Evolutionary conservation across 345 rosid genomes (phyloP).

Genomic region (Dipteronia sinensis): DNA sequence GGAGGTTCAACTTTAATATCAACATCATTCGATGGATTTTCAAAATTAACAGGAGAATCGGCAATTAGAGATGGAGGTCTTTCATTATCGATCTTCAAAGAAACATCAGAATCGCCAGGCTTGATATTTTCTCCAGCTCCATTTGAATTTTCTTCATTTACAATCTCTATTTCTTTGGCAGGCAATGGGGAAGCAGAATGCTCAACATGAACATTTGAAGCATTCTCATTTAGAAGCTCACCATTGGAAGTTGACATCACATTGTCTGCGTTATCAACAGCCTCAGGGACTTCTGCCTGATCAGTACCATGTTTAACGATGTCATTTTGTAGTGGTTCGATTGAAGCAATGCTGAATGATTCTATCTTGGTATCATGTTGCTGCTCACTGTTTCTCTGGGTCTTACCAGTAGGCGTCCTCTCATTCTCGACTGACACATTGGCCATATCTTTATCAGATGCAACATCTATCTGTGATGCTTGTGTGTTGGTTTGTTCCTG

Average conservation of each 20-base stretch:
- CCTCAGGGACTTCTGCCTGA: slow-evolving; percentile 40
- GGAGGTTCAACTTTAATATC: slow-evolving; percentile 43
- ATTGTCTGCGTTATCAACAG: slow-evolving; percentile 33
- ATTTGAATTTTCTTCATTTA: slow-evolving; percentile 36
- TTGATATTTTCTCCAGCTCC: slow-evolving; percentile 33
- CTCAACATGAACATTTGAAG: slow-evolving; percentile 40
- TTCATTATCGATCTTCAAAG: slow-evolving; percentile 48
- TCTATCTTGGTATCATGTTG: slow-evolving; percentile 35
- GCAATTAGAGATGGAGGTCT: slow-evolving; percentile 38
- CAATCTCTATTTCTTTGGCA: slow-evolving; percentile 52
- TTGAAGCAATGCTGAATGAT: slow-evolving; percentile 30
- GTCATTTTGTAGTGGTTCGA: slow-evolving; percentile 38
- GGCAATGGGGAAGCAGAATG: slow-evolving; percentile 39
- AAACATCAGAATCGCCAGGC: slow-evolving; percentile 39
- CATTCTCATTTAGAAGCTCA: slow-evolving; percentile 49
- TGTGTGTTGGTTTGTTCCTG: slow-evolving; percentile 37
- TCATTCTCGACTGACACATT: slow-evolving; percentile 41
- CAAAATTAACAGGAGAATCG: slow-evolving; percentile 41
- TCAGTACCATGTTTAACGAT: slow-evolving; percentile 35
- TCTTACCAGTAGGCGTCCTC: slow-evolving; percentile 36
- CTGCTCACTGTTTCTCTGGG: slow-evolving; percentile 31
- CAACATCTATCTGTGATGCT: slow-evolving; percentile 37
- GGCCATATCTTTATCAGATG: slow-evolving; percentile 37
- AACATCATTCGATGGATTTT: slow-evolving; percentile 35
- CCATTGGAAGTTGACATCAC: slow-evolving; percentile 38